Conservation (phyloP, 192 early-diverging fungal species). For the Borealophlyctis nickersoniae region DNA sequence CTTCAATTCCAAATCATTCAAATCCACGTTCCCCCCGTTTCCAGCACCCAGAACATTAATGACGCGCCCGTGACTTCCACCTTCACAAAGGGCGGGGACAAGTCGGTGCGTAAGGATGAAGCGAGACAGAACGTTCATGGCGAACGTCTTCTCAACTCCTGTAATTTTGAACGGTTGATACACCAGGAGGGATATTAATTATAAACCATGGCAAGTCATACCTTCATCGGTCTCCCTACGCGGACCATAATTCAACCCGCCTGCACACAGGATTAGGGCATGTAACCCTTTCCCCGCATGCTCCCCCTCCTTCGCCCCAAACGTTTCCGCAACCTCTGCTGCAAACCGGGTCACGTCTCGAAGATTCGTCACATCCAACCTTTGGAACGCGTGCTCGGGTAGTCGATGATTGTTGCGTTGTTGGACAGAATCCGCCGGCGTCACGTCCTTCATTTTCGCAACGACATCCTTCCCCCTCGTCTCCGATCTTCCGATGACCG, state of each 20-base stretch:
- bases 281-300: neutral
- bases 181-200: too few species aligned
- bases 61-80: conserved; percentile 13
- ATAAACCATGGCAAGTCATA: too few species aligned
- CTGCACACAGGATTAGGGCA: conserved; percentile 26
- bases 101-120: neutral
- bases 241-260: conserved; percentile 15
- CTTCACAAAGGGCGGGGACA: neutral
- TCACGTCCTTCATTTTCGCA: neutral
- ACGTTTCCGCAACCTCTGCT: neutral
- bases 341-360: conserved; percentile 19
- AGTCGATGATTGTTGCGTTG: too few species aligned
- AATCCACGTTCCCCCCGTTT: conserved; percentile 8
- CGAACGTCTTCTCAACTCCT: neutral
- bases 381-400: conserved; percentile 25
- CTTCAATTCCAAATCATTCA: conserved; percentile 31
- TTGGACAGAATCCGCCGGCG: neutral
- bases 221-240: conserved; percentile 36
- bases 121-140: neutral
- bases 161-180: too few species aligned
- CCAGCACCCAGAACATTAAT: conserved; percentile 21
- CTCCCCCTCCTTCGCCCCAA: neutral
- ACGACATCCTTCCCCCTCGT: conserved; percentile 20
- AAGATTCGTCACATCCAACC: conserved; percentile 25
- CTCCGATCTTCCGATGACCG: conserved; percentile 26